Conservation (phyloP, 2,329 filamentous ascomycete species). For the Claviceps sp. region DNA sequence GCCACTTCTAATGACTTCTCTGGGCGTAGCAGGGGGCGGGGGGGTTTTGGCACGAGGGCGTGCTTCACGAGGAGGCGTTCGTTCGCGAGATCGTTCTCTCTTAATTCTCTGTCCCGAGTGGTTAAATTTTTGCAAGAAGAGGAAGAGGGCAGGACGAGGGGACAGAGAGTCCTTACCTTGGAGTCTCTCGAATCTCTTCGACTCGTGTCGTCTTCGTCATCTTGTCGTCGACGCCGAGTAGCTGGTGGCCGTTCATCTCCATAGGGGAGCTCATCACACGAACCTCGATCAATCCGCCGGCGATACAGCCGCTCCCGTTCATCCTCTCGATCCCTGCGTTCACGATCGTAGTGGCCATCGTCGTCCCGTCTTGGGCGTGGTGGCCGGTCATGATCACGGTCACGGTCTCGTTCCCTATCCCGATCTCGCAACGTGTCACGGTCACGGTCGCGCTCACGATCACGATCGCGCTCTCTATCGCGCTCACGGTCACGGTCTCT, state of each 20-base stretch:
- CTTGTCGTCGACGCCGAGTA: slow-evolving; percentile 63
- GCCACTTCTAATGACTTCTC: slow-evolving; percentile 48
- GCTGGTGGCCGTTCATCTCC: slow-evolving; percentile 57
- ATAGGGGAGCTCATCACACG: slow-evolving; percentile 82
- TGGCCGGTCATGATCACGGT: slow-evolving; percentile 34
- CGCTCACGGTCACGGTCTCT: slow-evolving; percentile 30
- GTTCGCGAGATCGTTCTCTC: slow-evolving; percentile 47
- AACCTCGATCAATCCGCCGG: slow-evolving; percentile 61
- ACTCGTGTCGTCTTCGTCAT: slow-evolving; percentile 60
- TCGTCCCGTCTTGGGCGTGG: slow-evolving; percentile 46
- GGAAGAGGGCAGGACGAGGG: background rate
- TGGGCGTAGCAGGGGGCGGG: slow-evolving; percentile 17
- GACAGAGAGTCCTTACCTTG: slow-evolving; percentile 37
- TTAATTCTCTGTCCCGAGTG: slow-evolving; percentile 35
- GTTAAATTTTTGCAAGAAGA: slow-evolving; percentile 12
- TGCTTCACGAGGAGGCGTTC: slow-evolving; percentile 43
- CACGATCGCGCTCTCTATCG: slow-evolving; percentile 24
- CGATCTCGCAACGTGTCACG: slow-evolving; percentile 20
- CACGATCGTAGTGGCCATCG: slow-evolving; percentile 65
- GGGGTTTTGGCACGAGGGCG: slow-evolving; percentile 45
- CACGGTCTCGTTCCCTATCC: slow-evolving; percentile 13
- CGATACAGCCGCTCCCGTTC: slow-evolving; percentile 82
- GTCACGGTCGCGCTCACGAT: slow-evolving; percentile 14
- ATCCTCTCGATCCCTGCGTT: slow-evolving; percentile 76
- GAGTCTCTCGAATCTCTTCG: slow-evolving; percentile 52